Conservation (phyloP, 768 basidiomycete genomes). For the Boletus pseudo-olivaceus region DNA sequence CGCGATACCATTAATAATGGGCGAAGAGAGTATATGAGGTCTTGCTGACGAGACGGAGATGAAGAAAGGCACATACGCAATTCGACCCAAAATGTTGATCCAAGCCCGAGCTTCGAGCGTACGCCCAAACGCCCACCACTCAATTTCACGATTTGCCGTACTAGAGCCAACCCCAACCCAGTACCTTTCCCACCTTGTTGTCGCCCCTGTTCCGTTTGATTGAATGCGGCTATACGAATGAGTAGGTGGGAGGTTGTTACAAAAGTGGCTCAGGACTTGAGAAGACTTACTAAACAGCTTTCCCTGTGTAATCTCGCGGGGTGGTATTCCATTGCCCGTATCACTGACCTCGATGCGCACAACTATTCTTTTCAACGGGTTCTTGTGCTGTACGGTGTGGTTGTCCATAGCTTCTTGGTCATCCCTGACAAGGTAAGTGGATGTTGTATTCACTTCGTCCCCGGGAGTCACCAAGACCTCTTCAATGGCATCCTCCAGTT, state of each 20-base stretch:
- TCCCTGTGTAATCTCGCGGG: conserved; percentile 64
- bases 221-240: conserved; percentile 55
- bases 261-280: background rate
- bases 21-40: conserved; percentile 7
- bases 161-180: conserved; percentile 72
- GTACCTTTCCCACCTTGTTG: conserved; percentile 74
- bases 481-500: conserved; percentile 18
- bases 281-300: conserved; percentile 63
- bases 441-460: conserved; percentile 32
- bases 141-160: conserved; percentile 74
- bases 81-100: conserved; percentile 90
- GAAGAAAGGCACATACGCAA: conserved; percentile 41
- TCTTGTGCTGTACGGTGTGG: background rate
- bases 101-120: conserved; percentile 57
- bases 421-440: background rate
- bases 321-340: conserved; percentile 63
- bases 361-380: conserved; percentile 56
- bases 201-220: conserved; percentile 73
- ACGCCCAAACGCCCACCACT: conserved; percentile 73
- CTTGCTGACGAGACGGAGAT: conserved; percentile 11
- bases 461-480: conserved; percentile 26
- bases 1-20: conserved; percentile 5
- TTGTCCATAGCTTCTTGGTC: background rate
- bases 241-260: conserved; percentile 5
- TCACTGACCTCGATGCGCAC: conserved; percentile 85